These are phyloP conservation scores for Tubosaeta sp. DNA, from an alignment of 768 basidiomycete genomes.

Conservation along the genomic window DNA sequence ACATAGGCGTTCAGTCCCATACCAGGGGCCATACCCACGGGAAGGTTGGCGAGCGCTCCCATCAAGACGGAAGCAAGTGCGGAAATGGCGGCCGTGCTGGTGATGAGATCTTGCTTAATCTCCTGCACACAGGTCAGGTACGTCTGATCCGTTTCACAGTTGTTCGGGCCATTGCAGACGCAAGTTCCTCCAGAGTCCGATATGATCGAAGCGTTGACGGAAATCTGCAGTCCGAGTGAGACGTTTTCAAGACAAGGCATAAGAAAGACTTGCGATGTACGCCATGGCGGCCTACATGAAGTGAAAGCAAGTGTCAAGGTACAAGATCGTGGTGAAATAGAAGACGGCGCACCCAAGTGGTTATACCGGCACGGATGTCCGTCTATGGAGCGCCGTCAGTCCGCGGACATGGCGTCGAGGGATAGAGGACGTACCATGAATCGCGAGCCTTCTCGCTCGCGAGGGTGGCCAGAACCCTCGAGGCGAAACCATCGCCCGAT, in stretches of 20 bases:
- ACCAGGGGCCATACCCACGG: constrained; percentile 85
- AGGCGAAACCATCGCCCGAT: constrained; percentile 68
- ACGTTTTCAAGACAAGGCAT: not conserved
- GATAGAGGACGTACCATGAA: constrained; percentile 44
- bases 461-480: constrained; percentile 64
- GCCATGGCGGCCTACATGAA: constrained; percentile 67
- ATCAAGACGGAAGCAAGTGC: constrained; percentile 75
- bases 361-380: constrained; percentile 73
- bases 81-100: constrained; percentile 73
- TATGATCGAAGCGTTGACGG: constrained; percentile 81
- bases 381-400: constrained; percentile 41
- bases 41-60: constrained; percentile 83
- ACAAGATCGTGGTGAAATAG: constrained; percentile 1
- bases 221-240: constrained; percentile 46
- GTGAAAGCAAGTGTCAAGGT: constrained; percentile 1
- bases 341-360: constrained; percentile 61
- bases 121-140: constrained; percentile 59
- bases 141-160: constrained; percentile 46
- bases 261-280: constrained; percentile 56
- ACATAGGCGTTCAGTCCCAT: constrained; percentile 82
- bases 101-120: constrained; percentile 74
- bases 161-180: constrained; percentile 59
- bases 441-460: constrained; percentile 58
- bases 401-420: not conserved
- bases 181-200: constrained; percentile 78